Conservation (phyloP, 371 early-diverging fungal genomes). For the Rhizopus arrhizus region DNA sequence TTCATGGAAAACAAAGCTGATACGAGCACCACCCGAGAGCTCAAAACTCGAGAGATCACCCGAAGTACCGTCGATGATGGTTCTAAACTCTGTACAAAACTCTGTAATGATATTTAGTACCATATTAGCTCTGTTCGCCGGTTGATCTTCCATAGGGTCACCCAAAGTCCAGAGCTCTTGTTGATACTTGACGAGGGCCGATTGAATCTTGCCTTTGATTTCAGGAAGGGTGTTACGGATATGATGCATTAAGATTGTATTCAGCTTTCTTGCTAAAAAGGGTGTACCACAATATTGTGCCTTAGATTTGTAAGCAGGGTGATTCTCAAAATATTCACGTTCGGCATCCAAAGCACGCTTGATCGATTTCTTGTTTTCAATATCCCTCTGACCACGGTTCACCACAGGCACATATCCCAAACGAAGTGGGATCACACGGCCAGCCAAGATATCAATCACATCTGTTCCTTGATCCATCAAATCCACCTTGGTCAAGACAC, state of each 20-base stretch:
- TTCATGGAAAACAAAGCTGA: conserved; percentile 98
- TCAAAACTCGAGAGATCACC: conserved; percentile 91
- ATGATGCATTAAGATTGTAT: conserved; percentile 97
- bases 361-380: conserved; percentile 90
- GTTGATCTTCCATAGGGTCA: conserved; percentile 78
- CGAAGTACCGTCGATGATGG: conserved; percentile 92
- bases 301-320: conserved; percentile 91
- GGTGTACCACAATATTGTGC: conserved; percentile 98
- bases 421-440: conserved; percentile 91
- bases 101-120: conserved; percentile 95
- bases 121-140: conserved; percentile 65
- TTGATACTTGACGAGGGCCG: conserved; percentile 82
- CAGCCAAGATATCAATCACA: conserved; percentile 98
- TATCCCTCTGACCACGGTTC: conserved; percentile 97
- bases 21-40: conserved; percentile 96
- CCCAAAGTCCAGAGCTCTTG: conserved; percentile 86
- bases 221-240: conserved; percentile 95
- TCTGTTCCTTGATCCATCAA: conserved; percentile 99
- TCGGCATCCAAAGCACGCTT: conserved; percentile 86
- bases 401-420: conserved; percentile 95
- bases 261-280: conserved; percentile 93
- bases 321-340: conserved; percentile 90
- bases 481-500: conserved; percentile 99
- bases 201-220: conserved; percentile 93
- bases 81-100: conserved; percentile 93